These are phyloP conservation scores for Scheffersomyces quercinus DNA, from an alignment of 1,139 yeast genomes.

Conservation along the genomic window DNA sequence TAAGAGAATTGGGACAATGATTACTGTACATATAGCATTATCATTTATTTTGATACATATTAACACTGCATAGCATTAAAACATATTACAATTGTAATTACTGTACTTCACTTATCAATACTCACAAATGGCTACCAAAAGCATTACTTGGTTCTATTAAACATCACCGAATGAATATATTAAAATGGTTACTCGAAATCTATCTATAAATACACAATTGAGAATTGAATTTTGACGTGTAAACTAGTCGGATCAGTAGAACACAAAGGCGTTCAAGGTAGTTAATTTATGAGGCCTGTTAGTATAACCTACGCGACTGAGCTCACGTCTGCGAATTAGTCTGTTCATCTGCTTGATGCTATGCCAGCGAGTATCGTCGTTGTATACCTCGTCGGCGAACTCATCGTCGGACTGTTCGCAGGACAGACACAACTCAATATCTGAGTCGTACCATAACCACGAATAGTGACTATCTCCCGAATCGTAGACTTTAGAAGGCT, in stretches of 20 bases:
- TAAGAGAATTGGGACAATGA: conserved; percentile 37
- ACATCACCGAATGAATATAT: not conserved
- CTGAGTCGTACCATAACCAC: conserved; percentile 44
- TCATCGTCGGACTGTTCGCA: conserved; percentile 27
- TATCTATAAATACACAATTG: not conserved
- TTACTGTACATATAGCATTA: not conserved
- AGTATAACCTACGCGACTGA: conserved; percentile 32
- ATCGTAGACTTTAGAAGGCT: not conserved
- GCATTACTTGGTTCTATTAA: too few relatives aligned
- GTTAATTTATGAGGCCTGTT: conserved; percentile 22
- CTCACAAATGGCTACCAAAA: too few relatives aligned
- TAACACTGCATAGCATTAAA: too few relatives aligned
- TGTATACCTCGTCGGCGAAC: conserved; percentile 11
- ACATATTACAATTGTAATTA: too few relatives aligned
- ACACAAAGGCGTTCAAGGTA: conserved; percentile 31
- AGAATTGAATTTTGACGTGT: too few relatives aligned
- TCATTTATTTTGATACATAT: too few relatives aligned
- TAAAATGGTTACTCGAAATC: not conserved
- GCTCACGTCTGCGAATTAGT: conserved; percentile 16
- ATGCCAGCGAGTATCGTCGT: conserved; percentile 13
- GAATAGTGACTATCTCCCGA: conserved; percentile 15
- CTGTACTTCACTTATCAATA: too few relatives aligned
- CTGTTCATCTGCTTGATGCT: conserved; percentile 28
- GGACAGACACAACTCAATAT: conserved; percentile 28
- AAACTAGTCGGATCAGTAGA: too few relatives aligned